Base-by-base conservation (phyloP, 768 basidiomycete genomes). In the Rhodotorula diobovata region DNA sequence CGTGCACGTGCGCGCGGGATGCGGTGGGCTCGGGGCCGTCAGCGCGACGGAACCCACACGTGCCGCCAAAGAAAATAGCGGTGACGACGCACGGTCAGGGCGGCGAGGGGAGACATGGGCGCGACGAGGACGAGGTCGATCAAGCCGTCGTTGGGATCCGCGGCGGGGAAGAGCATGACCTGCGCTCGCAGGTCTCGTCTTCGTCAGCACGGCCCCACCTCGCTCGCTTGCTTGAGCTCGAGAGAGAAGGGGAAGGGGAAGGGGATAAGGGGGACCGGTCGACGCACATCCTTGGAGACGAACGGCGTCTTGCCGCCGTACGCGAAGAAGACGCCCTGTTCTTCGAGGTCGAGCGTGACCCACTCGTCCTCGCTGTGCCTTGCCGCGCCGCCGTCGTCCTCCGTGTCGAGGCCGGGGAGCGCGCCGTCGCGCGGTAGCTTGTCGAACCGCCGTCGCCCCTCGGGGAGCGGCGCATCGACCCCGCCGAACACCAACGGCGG, bases 241-340 rank as follows among this genome's bases (percentile, higher is more conserved):
- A 48, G 18, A 18, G 18, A 25, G 46, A 48, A 4, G 23, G 46
- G 10, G 21, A 4, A 21, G 23, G 45, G 21, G 20, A 48, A 11
- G 23, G 46, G 59, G 25, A 23, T 57, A 60, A 30, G 54, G 56
- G 64, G n/a, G 34, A 53, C 21, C 10, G 7, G 32, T 2, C 41
- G n/a, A 61, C 64, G 55, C 57, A 73, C 72, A 23, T 68, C 68
- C 41, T 80, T 79, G 1, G 90, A 90, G 76, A 93, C 90, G 69
- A 89, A 86, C 1, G 90, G 89, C 61, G 88, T 79, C 32, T 90
- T 90, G 8, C 90, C 87, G 0, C 90, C 92, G 77, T 92, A 93
- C 35, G 90, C 86, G 88, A 92, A 88, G 48, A 89, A 83, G 67
- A 89, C 88, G 28, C 88, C 88, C 62, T 69, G 43, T 37, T 51